Base-by-base conservation (phyloP, 2,329 filamentous ascomycete genomes). In the Fusarium falciforme region DNA sequence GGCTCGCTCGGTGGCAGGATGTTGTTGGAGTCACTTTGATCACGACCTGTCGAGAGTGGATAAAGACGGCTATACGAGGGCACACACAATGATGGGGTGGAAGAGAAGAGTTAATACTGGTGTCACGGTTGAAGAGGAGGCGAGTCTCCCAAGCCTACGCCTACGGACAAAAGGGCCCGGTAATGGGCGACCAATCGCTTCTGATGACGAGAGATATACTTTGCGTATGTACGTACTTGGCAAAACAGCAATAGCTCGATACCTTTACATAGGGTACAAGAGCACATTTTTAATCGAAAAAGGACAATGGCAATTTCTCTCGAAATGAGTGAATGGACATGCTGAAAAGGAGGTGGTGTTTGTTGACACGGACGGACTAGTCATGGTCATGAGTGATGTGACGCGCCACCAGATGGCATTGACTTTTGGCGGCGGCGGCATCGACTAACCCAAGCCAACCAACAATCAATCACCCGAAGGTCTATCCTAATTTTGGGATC, bases 221-320 rank as follows among this genome's bases (percentile, higher is more conserved):
- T 73, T 64, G 71, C 67, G 67, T 68, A 71, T 73, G 71, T 71
- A 73, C 61, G 68, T 74, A 67, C 68, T 74, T 74, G 68, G 72
- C 72, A 74, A 66, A 74, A 61, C 65, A 61, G 60, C 67, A 74
- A 68, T 74, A 73, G 71, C 71, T 68, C 61, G 33, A 16, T 55
- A 74, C 71, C 71, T 68, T 42, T 58, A 60, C 40, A 58, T 64
- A 71, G 63, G 71, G 47, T 73, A 61, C 49, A 72, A 64, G 68
- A 72, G 61, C 52, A 68, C 52, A 55, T 57, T 68, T 73, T 75
- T 72, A 75, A 70, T 70, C 55, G 49, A 74, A 64, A 57, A 72
- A 62, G 52, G 60, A 61, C 55, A 73, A 74, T 60, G 67, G 42
- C 57, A 72, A 74, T 74, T 65, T 65, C 66, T 68, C 20, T 16